Evolutionary conservation across 225 moss, liverwort and hornwort genomes (phyloP).

Genomic region (Sphagnum tenellum): DNA sequence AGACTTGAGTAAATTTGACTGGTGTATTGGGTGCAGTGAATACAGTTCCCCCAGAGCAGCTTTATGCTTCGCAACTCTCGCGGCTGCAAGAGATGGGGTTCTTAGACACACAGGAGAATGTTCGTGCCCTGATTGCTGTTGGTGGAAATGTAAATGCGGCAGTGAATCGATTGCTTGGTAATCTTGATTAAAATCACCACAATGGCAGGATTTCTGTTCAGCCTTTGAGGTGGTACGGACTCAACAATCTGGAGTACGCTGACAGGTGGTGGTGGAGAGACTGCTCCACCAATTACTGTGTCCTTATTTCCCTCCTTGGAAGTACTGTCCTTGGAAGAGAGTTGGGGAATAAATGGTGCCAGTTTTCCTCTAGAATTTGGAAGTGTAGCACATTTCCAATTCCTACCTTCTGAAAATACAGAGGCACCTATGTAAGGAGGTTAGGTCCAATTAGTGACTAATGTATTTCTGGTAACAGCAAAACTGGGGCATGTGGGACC

Average conservation of each 20-base stretch:
- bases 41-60: constrained; percentile 74
- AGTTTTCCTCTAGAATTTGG: constrained; percentile 15
- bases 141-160: constrained; percentile 94
- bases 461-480: constrained; percentile 5
- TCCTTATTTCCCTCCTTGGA: constrained; percentile 8
- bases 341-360: constrained; percentile 5
- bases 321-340: constrained; percentile 11
- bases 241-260: constrained; percentile 10
- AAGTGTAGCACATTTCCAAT: constrained; percentile 26
- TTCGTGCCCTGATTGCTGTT: constrained; percentile 77
- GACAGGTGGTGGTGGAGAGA: constrained; percentile 10
- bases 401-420: constrained; percentile 30
- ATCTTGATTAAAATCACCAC: constrained; percentile 39
- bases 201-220: constrained; percentile 2
- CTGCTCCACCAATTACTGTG: constrained; percentile 6
- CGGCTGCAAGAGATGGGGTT: constrained; percentile 99
- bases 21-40: constrained; percentile 15
- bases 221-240: constrained; percentile 11
- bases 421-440: constrained; percentile 34
- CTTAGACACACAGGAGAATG: constrained; percentile 80
- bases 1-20: neutral
- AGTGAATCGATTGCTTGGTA: constrained; percentile 82
- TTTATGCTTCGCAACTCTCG: constrained; percentile 85
- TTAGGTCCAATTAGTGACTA: constrained; percentile 23
- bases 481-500: constrained; percentile 1